A percentile compares a stretch with the other conserved stretches of the same genome.
Evolutionary conservation across 2,329 filamentous ascomycete species (phyloP).

Genomic region (Fusarium pininemorale): DNA sequence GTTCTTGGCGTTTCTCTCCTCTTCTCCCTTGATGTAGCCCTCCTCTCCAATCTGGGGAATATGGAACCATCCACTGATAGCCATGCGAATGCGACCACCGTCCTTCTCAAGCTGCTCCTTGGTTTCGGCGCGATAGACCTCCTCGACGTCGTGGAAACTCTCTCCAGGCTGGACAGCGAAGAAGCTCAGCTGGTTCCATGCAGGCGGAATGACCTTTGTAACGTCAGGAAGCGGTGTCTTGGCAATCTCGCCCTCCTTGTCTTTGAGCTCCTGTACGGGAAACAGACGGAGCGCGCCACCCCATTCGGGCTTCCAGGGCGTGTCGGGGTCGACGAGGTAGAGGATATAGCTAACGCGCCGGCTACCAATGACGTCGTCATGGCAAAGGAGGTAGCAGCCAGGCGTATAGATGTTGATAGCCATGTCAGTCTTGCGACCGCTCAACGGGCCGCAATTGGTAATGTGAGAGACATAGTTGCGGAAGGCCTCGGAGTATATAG

Average conservation of each 20-base stretch:
- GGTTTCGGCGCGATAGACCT: slow-evolving; percentile 81
- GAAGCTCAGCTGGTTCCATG: slow-evolving; percentile 98
- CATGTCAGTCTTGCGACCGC: slow-evolving; percentile 97
- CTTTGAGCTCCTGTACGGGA: slow-evolving; percentile 70
- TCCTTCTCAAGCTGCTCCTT: slow-evolving; percentile 71
- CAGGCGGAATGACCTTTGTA: slow-evolving; percentile 85
- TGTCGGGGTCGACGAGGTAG: slow-evolving; percentile 92
- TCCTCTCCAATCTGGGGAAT: slow-evolving; percentile 96
- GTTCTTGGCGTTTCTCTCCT: slow-evolving; percentile 87
- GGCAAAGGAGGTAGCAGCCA: slow-evolving; percentile 93
- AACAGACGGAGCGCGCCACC: slow-evolving; percentile 91
- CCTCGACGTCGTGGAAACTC: slow-evolving; percentile 98
- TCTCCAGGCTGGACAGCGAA: slow-evolving; percentile 98
- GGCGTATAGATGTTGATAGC: slow-evolving; percentile 99
- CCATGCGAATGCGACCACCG: slow-evolving; percentile 88
- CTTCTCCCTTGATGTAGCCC: slow-evolving; percentile 86
- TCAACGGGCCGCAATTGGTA: slow-evolving; percentile 86
- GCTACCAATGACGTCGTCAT: slow-evolving; percentile 99
- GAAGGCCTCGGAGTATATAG: slow-evolving; percentile 90
- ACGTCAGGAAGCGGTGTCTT: slow-evolving; percentile 83
- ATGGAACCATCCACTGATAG: slow-evolving; percentile 98
- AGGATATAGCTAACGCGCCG: slow-evolving; percentile 96
- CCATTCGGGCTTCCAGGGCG: slow-evolving; percentile 89
- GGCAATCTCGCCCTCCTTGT: slow-evolving; percentile 75
- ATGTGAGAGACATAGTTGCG: slow-evolving; percentile 88